Evolutionary conservation across 192 early-diverging fungal species (phyloP).

Genomic region (Entomortierella parvispora): DNA sequence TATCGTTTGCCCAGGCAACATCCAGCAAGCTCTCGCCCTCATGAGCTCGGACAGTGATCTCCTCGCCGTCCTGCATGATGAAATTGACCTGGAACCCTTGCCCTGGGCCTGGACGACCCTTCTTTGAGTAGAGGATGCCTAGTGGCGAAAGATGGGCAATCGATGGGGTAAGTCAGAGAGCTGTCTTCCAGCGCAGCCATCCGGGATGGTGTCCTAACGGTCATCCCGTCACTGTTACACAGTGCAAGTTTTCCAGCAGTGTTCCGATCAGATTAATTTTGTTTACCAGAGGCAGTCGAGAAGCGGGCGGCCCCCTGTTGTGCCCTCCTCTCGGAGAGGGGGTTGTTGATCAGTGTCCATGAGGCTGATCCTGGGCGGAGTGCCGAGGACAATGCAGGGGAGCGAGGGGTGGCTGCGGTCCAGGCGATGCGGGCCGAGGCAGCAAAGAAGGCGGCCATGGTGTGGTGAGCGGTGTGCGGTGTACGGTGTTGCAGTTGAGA

Average conservation of each 20-base stretch:
- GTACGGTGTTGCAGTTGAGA: too few species aligned
- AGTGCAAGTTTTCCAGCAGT: too few species aligned
- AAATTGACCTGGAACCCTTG: slow-evolving; percentile 73
- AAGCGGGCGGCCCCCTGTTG: background rate
- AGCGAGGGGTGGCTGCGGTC: too few species aligned
- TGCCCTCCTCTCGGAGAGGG: too few species aligned
- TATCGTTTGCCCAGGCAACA: slow-evolving; percentile 90
- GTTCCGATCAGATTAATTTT: background rate
- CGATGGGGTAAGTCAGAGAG: background rate
- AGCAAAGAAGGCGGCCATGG: too few species aligned
- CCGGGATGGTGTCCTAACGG: background rate
- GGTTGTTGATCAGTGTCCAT: too few species aligned
- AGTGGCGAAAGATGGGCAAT: background rate
- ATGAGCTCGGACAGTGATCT: slow-evolving; percentile 77
- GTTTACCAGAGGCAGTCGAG: slow-evolving; percentile 23
- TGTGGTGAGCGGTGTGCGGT: too few species aligned
- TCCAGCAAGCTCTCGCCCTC: slow-evolving; percentile 92
- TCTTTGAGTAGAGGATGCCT: slow-evolving; percentile 30
- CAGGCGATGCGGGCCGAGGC: too few species aligned
- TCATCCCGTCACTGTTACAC: background rate
- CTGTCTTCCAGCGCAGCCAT: background rate
- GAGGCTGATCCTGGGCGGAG: too few species aligned
- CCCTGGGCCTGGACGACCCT: slow-evolving; percentile 37
- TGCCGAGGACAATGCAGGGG: too few species aligned
- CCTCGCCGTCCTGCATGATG: slow-evolving; percentile 86